Conservation (phyloP, 179 eudicot species). For the Amaranthus tricolor region DNA sequence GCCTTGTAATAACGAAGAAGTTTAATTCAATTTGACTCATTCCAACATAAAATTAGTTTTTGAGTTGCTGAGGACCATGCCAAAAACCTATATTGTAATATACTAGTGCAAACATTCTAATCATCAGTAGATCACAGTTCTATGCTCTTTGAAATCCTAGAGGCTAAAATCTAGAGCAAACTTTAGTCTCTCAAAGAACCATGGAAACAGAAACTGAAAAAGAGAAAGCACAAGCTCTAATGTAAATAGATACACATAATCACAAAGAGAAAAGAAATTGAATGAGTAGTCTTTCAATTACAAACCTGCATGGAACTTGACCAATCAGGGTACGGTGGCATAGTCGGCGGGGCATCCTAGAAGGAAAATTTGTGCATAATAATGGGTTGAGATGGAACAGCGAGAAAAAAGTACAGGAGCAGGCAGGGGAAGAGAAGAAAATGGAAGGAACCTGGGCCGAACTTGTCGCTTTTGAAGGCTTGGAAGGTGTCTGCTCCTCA, state of each 20-base stretch:
- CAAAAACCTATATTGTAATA: too few relatives aligned
- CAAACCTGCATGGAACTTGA: constrained; percentile 83
- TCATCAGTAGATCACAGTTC: neutral
- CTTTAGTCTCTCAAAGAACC: neutral
- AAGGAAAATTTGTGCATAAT: constrained; percentile 14
- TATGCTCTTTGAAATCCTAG: neutral
- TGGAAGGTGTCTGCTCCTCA: constrained; percentile 68
- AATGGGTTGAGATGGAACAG: neutral
- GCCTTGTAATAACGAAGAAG: too few relatives aligned
- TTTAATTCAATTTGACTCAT: neutral
- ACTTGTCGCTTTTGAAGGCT: constrained; percentile 46
- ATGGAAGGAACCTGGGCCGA: constrained; percentile 31
- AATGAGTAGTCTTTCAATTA: neutral
- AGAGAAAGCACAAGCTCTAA: neutral
- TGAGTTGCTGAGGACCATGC: neutral
- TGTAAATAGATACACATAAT: neutral
- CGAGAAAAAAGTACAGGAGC: constrained; percentile 11
- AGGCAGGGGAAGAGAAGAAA: neutral
- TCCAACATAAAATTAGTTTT: neutral
- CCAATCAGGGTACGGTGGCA: constrained; percentile 82
- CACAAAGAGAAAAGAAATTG: neutral
- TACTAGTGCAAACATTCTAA: neutral
- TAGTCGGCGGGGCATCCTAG: constrained; percentile 61
- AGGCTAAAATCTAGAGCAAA: neutral
- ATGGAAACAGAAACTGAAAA: neutral